phyloP scores from a whole-genome alignment of 2,329 filamentous ascomycete genomes.

The Pyrenochaeta sp. region DNA sequence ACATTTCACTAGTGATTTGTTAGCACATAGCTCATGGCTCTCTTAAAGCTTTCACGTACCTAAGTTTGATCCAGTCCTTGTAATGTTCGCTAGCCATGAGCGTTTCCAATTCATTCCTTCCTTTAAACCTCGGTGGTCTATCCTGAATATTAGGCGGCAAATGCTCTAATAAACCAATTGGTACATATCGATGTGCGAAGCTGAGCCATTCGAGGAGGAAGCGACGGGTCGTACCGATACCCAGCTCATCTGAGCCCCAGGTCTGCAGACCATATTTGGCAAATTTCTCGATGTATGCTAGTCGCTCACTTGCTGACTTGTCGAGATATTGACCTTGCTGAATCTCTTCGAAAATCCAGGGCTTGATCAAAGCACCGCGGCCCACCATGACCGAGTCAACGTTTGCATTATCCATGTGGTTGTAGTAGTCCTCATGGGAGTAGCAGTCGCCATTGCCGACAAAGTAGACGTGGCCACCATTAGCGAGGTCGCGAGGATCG shows the following conservation, averaged over 20 bases:
- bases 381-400: conserved; percentile 97
- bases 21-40: conserved; percentile 10
- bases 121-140: conserved; percentile 81
- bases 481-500: conserved; percentile 76
- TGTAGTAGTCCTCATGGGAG: conserved; percentile 87
- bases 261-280: conserved; percentile 88
- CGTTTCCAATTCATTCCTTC: conserved; percentile 92
- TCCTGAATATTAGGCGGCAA: conserved; percentile 90
- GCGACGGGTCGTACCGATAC: conserved; percentile 86
- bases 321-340: conserved; percentile 91
- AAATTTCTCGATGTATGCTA: conserved; percentile 88
- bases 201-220: conserved; percentile 97
- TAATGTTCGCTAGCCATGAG: conserved; percentile 89
- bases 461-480: conserved; percentile 80
- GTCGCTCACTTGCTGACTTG: conserved; percentile 87
- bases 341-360: conserved; percentile 98
- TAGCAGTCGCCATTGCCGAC: conserved; percentile 97
- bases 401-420: conserved; percentile 76
- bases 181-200: conserved; percentile 91
- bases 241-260: conserved; percentile 96
- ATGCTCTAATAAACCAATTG: conserved; percentile 85
- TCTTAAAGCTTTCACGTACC: conserved; percentile 61
- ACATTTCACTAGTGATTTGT: conserved; percentile 80
- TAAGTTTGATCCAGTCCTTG: conserved; percentile 98
- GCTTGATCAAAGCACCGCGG: conserved; percentile 95